phyloP scores from a whole-genome alignment of 768 basidiomycete species.

The Bullera alba region DNA sequence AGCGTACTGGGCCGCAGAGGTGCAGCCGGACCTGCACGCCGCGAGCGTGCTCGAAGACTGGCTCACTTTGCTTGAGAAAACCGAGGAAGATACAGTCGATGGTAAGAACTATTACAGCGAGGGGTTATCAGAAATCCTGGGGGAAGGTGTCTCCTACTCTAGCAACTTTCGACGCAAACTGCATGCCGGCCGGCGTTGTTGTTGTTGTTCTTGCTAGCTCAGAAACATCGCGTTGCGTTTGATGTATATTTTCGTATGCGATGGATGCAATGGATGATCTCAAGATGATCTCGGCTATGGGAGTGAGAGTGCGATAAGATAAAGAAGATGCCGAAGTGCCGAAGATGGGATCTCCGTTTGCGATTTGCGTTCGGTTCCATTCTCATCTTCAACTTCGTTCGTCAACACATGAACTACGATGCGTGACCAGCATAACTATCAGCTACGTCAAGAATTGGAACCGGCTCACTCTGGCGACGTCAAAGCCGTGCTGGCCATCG shows the following conservation, averaged over 20 bases:
- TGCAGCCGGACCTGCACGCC: background rate
- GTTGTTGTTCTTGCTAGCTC: no score
- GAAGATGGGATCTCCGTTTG: background rate
- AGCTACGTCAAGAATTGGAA: conserved; percentile 9
- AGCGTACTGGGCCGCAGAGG: background rate
- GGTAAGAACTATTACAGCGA: background rate
- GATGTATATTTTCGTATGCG: background rate
- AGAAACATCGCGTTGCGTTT: no score
- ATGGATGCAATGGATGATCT: background rate
- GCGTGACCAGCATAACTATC: background rate
- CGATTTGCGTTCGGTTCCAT: background rate
- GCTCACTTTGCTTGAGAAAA: background rate
- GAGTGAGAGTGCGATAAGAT: background rate
- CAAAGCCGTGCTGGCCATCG: conserved; percentile 28
- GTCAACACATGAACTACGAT: background rate
- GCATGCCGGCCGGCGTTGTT: no score
- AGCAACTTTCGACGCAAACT: background rate
- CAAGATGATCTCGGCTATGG: background rate
- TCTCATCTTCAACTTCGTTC: background rate
- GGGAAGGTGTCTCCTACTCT: background rate
- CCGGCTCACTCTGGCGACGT: conserved; percentile 27
- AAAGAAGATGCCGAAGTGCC: background rate
- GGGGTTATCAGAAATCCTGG: background rate
- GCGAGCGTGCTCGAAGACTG: background rate
- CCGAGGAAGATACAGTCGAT: background rate